Conservation (phyloP, 2,329 filamentous ascomycete genomes). For the Fusarium coffeatum region DNA sequence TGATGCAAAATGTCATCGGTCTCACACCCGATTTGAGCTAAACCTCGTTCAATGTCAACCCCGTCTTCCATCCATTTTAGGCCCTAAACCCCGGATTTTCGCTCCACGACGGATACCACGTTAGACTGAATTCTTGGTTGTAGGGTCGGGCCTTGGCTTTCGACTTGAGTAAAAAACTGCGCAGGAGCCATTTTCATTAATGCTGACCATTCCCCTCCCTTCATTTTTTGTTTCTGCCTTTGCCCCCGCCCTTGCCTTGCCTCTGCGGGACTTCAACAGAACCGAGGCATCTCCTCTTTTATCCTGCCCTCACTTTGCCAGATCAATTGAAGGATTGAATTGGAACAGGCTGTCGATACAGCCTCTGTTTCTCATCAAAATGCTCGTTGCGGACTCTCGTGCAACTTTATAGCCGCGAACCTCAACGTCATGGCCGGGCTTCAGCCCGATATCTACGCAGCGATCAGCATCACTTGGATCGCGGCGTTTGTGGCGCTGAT, state of each 20-base stretch:
- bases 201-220: background rate
- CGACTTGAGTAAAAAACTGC: background rate
- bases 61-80: constrained; percentile 3
- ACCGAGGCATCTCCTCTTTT: constrained; percentile 7
- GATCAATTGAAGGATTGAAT: background rate
- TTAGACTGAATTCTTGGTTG: constrained; percentile 4
- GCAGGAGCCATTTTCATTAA: background rate
- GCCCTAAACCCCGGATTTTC: constrained; percentile 16
- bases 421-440: constrained; percentile 37
- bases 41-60: background rate
- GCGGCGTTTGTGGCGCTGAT: constrained; percentile 29
- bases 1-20: background rate
- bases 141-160: background rate
- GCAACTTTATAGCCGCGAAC: background rate
- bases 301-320: background rate
- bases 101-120: background rate
- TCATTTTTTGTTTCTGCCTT: background rate
- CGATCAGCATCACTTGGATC: constrained; percentile 35
- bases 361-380: background rate
- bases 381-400: background rate
- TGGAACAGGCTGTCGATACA: background rate
- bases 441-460: constrained; percentile 37
- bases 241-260: background rate
- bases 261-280: background rate
- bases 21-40: constrained; percentile 2